phyloP scores from a whole-genome alignment of 2,329 filamentous ascomycete species.

The Scedosporium aurantiacum region DNA sequence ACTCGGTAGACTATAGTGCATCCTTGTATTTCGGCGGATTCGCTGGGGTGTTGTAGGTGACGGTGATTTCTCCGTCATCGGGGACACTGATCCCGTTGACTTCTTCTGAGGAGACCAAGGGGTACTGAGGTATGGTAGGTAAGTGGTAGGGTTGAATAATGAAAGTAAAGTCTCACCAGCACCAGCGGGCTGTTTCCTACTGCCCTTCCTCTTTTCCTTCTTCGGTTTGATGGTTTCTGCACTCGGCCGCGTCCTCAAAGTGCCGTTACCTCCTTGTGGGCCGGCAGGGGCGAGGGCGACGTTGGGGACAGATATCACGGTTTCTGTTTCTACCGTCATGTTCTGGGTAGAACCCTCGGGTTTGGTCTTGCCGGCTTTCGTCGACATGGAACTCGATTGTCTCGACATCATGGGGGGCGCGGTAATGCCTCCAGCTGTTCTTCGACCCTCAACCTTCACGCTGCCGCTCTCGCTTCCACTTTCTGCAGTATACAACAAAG shows the following conservation, averaged over 20 bases:
- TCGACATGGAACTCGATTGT: slow-evolving; percentile 54
- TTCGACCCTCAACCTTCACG: slow-evolving; percentile 28
- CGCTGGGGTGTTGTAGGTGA: neutral
- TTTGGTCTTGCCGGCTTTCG: slow-evolving; percentile 59
- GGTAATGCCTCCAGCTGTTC: slow-evolving; percentile 21
- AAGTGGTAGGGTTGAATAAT: slow-evolving; percentile 7
- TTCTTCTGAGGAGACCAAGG: too few relatives aligned
- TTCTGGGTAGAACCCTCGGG: slow-evolving; percentile 69
- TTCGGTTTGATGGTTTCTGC: slow-evolving; percentile 92
- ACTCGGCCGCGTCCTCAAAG: slow-evolving; percentile 75
- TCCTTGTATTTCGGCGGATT: neutral
- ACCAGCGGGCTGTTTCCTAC: slow-evolving; percentile 63
- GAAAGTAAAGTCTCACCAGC: slow-evolving; percentile 49
- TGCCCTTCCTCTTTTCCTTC: slow-evolving; percentile 77
- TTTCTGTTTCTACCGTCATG: slow-evolving; percentile 98
- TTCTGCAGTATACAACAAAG: slow-evolving; percentile 37
- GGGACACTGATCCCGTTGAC: neutral
- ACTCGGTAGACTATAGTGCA: neutral
- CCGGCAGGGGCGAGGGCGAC: slow-evolving; percentile 57
- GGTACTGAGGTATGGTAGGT: slow-evolving; percentile 1
- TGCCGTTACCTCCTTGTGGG: slow-evolving; percentile 56
- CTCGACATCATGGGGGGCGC: slow-evolving; percentile 44
- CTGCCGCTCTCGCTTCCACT: slow-evolving; percentile 58
- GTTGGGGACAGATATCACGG: slow-evolving; percentile 82
- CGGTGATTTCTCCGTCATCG: neutral